Conservation (phyloP, 2,329 filamentous ascomycete genomes). For the Septoria linicola region DNA sequence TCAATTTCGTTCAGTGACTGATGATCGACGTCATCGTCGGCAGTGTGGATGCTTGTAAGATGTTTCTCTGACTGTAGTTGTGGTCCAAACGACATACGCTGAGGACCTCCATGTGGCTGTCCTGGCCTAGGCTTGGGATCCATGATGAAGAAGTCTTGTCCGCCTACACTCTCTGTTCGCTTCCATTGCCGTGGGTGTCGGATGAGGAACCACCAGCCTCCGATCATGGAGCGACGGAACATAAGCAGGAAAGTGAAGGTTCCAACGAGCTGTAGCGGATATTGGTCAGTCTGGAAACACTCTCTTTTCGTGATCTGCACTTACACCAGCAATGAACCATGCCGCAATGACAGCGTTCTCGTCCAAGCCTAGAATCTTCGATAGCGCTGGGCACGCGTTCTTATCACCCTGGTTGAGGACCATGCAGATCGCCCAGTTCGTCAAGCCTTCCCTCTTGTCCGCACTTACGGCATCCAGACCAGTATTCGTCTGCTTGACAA, state of each 20-base stretch:
- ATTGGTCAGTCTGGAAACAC: background rate
- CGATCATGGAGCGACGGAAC: constrained; percentile 72
- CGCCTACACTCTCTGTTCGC: constrained; percentile 14
- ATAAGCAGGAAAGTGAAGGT: constrained; percentile 75
- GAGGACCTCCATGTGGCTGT: background rate
- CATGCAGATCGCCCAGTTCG: constrained; percentile 67
- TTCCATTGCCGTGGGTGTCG: constrained; percentile 17
- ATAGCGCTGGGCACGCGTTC: constrained; percentile 58
- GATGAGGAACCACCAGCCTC: constrained; percentile 70
- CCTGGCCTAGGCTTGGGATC: background rate
- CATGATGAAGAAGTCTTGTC: constrained; percentile 20
- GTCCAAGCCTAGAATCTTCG: constrained; percentile 53
- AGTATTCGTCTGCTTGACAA: constrained; percentile 68
- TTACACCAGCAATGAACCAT: constrained; percentile 63
- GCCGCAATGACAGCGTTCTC: constrained; percentile 70
- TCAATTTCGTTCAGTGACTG: background rate
- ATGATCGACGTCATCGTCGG: background rate
- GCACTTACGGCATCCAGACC: constrained; percentile 53
- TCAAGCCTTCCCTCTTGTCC: constrained; percentile 49
- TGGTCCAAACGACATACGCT: constrained; percentile 14
- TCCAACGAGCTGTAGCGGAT: constrained; percentile 63
- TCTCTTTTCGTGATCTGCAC: background rate
- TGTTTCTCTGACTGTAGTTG: constrained; percentile 17
- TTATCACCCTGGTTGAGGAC: constrained; percentile 57
- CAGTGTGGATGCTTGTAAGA: background rate